These are phyloP conservation scores for Fabrea salina DNA, from an alignment of 169 alveolate species.

Conservation along the genomic window DNA sequence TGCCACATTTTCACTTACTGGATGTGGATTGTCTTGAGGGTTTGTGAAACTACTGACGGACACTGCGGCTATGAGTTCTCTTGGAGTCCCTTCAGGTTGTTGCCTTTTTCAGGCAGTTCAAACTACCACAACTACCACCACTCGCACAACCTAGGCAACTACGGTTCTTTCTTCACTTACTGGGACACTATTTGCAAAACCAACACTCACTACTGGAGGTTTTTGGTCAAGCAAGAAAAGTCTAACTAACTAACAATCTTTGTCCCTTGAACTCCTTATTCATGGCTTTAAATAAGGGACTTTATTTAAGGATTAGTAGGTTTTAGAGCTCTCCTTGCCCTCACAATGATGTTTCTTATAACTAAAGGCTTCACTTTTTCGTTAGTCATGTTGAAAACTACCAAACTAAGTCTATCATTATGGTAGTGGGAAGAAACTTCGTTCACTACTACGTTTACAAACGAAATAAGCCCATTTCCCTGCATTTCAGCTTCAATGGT, in stretches of 20 bases:
- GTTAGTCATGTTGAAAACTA: neutral
- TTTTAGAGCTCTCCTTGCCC: conserved; percentile 14
- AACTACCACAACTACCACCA: conserved; percentile 66
- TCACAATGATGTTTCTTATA: neutral
- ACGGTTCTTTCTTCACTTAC: conserved; percentile 43
- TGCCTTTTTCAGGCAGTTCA: conserved; percentile 61
- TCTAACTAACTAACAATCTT: no score
- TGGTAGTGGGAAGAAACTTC: conserved; percentile 29
- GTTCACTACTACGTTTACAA: conserved; percentile 22
- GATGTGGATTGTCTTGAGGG: conserved; percentile 46
- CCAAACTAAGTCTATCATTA: conserved; percentile 12
- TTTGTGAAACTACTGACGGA: conserved; percentile 69
- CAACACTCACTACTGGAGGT: conserved; percentile 34
- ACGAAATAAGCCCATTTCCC: conserved; percentile 7
- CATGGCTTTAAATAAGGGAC: no score
- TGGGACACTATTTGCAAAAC: conserved; percentile 58
- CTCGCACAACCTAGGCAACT: conserved; percentile 62
- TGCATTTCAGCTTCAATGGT: conserved; percentile 1
- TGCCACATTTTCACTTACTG: conserved; percentile 43
- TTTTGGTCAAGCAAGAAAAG: conserved; percentile 11
- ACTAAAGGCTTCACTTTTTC: conserved; percentile 16
- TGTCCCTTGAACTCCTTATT: no score
- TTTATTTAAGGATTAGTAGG: no score
- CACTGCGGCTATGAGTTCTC: conserved; percentile 75
- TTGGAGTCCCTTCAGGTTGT: conserved; percentile 64